Base-by-base conservation (phyloP, 2,329 filamentous ascomycete genomes). In the Aspergillus nomiae region DNA sequence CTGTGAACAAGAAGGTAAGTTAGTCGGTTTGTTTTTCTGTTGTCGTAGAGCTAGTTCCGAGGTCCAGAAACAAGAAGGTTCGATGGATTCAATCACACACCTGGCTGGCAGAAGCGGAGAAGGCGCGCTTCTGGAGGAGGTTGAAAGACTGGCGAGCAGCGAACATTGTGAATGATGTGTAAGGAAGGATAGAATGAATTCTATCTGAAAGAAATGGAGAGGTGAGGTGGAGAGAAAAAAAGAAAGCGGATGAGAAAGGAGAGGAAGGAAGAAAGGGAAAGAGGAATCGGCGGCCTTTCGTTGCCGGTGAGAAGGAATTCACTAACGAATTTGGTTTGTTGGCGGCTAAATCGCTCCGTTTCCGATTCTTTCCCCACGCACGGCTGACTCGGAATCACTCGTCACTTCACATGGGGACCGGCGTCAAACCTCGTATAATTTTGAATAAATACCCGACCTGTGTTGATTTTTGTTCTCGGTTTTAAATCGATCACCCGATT, bases 31-130 rank as follows among this genome's bases (percentile, higher is more conserved):
- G 19, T 34, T 21, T n/a, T 41, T 16, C 32, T 32, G 30, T 28
- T 51, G 54, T 36, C 32, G 28, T 28, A 56, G n/a, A 38, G n/a
- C 28, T 46, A 60, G 43, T 43, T 65, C 62, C 61, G 63, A 63
- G 60, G 65, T 65, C 58, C 36, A 56, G 48, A 36, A 26, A 32
- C 8, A 19, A 6, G 28, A 55, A 45, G 36, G 38, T 43, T 26
- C 60, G 63, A 56, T 59, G 36, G 57, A 58, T 63, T 43, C 48
- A 51, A 51, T 51, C 61, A 81, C 86, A 80, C 82, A 94, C 91
- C 83, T 92, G 86, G 81, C 88, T 86, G 74, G 90, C 89, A 76
- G 91, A 90, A 78, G 87, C 90, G 77, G 91, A 92, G 84, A 94
- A 94, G 79, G 90, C 90, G 77, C 91, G 88, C 82, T 88, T 87